A percentile compares a stretch with the other conserved stretches of the same genome.
phyloP scores from a whole-genome alignment of 495 filamentous ascomycete genomes.

The Cairneyella variabilis region DNA sequence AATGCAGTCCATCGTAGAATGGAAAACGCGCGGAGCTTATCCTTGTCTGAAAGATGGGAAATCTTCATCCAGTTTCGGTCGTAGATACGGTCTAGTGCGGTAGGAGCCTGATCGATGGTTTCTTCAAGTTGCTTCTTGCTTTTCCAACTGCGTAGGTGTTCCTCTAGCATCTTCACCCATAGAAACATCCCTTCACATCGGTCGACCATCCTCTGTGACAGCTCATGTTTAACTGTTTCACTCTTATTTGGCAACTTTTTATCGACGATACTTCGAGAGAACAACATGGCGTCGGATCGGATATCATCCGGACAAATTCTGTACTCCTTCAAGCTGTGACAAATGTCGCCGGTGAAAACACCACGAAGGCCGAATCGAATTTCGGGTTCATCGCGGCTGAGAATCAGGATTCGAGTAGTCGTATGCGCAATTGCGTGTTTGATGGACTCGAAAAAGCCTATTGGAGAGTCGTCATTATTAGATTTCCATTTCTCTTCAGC shows the following conservation, averaged over 20 bases:
- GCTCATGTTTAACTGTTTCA: slow-evolving; percentile 11
- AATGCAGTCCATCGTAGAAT: slow-evolving; percentile 30
- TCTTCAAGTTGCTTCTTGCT: slow-evolving; percentile 24
- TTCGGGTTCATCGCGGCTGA: slow-evolving; percentile 25
- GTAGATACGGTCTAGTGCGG: slow-evolving; percentile 25
- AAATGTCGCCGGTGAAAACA: background rate
- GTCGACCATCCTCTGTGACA: slow-evolving; percentile 22
- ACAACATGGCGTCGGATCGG: slow-evolving; percentile 12
- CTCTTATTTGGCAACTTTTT: slow-evolving; percentile 21
- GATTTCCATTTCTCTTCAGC: too few species aligned
- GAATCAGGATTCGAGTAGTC: slow-evolving; percentile 21
- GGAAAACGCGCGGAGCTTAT: slow-evolving; percentile 23
- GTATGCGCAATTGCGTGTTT: slow-evolving; percentile 14
- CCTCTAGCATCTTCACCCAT: slow-evolving; percentile 25
- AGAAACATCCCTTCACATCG: slow-evolving; percentile 31
- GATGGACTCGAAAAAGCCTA: slow-evolving; percentile 19
- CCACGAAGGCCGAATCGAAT: slow-evolving; percentile 23
- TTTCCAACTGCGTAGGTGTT: slow-evolving; percentile 17
- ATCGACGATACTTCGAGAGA: slow-evolving; percentile 23
- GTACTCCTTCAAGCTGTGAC: slow-evolving; percentile 11
- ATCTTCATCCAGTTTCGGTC: slow-evolving; percentile 29
- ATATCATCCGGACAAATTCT: slow-evolving; percentile 23
- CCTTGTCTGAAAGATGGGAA: slow-evolving; percentile 11
- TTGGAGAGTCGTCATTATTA: too few species aligned
- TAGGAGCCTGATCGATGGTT: slow-evolving; percentile 23